A percentile compares a stretch with the other conserved stretches of the same genome.
phyloP scores from a whole-genome alignment of 371 early-diverging fungal genomes.

The Apophysomyces trapeziformis region DNA sequence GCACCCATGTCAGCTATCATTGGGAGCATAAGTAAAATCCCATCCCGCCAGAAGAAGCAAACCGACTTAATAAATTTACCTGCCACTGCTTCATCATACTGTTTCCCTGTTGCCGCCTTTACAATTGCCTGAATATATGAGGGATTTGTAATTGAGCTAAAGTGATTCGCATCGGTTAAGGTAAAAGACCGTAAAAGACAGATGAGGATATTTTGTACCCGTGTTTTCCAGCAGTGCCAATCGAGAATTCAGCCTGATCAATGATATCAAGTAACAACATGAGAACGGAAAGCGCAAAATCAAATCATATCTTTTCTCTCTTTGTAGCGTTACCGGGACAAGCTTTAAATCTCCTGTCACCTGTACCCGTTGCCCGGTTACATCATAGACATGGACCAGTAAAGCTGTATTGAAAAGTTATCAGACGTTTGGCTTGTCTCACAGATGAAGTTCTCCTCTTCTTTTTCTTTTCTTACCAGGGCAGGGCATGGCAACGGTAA shows the following conservation, averaged over 20 bases:
- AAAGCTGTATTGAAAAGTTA: constrained; percentile 1
- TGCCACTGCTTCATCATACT: constrained; percentile 40
- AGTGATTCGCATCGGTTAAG: not conserved
- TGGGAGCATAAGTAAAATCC: not conserved
- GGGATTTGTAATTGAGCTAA: constrained; percentile 30
- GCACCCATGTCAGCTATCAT: constrained; percentile 56
- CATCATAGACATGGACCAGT: constrained; percentile 55
- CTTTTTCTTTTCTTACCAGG: constrained; percentile 46
- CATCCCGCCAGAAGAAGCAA: not conserved
- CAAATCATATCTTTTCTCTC: too few relatives aligned
- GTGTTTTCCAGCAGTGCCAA: constrained; percentile 39
- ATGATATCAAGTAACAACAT: not conserved
- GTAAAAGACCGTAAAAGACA: not conserved
- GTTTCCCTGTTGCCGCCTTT: constrained; percentile 45
- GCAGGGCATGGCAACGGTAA: constrained; percentile 92
- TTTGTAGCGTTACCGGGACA: constrained; percentile 40
- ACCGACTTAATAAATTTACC: constrained; percentile 15
- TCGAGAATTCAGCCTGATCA: constrained; percentile 52
- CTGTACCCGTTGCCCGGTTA: constrained; percentile 46
- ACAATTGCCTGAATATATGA: constrained; percentile 47
- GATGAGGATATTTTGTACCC: constrained; percentile 25
- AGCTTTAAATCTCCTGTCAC: constrained; percentile 43
- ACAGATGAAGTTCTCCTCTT: not conserved
- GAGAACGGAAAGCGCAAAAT: not conserved
- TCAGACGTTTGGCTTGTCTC: not conserved